Evolutionary conservation across 78 protist species (phyloP).

Genomic region (Neovahlkampfia damariscottae): DNA sequence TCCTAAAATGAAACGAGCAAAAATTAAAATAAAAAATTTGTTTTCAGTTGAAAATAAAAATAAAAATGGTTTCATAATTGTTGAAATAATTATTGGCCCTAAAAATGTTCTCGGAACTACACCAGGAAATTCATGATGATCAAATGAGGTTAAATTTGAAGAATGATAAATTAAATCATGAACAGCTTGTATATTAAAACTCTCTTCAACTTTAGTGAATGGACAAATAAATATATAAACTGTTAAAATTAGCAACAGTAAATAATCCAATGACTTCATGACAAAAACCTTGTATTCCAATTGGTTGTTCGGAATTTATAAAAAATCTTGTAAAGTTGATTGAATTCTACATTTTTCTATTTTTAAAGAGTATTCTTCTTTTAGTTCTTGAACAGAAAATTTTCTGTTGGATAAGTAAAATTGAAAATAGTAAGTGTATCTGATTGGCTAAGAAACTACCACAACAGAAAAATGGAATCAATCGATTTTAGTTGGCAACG

Average conservation of each 20-base stretch:
- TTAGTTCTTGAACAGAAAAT: too few relatives aligned
- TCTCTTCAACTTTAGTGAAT: conserved; percentile 84
- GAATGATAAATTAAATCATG: conserved; percentile 71
- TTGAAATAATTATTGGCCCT: conserved; percentile 49
- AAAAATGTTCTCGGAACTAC: conserved; percentile 84
- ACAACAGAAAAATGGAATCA: too few relatives aligned
- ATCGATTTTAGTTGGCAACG: too few relatives aligned
- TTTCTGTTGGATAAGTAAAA: too few relatives aligned
- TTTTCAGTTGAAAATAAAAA: background rate
- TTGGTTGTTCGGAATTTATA: too few relatives aligned
- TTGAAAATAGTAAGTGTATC: too few relatives aligned
- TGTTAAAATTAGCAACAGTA: background rate
- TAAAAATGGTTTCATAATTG: background rate
- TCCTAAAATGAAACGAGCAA: conserved; percentile 19
- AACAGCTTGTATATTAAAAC: conserved; percentile 78
- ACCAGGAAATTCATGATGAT: conserved; percentile 77
- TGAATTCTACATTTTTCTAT: too few relatives aligned
- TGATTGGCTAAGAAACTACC: too few relatives aligned
- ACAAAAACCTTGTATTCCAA: too few relatives aligned
- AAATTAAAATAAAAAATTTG: background rate
- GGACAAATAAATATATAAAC: conserved; percentile 5
- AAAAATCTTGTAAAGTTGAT: too few relatives aligned
- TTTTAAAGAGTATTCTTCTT: too few relatives aligned
- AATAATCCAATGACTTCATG: too few relatives aligned
- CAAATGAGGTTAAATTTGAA: conserved; percentile 30